phyloP scores from a whole-genome alignment of 257 asterid species.

The Solanum neorickii region DNA sequence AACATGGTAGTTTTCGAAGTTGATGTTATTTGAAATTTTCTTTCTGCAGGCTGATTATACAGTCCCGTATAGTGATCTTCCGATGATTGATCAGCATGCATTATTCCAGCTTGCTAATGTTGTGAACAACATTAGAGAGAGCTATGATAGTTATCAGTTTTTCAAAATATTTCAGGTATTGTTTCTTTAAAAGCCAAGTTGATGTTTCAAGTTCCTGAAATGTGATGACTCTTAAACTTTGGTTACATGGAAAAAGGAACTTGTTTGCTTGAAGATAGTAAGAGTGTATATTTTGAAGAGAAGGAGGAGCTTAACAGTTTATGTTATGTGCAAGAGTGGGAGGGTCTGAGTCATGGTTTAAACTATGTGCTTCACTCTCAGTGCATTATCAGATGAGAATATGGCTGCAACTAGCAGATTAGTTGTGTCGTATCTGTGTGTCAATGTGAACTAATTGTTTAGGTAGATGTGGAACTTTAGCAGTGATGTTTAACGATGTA shows the following conservation, averaged over 20 bases:
- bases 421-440: neutral
- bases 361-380: neutral
- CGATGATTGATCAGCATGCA: constrained; percentile 80
- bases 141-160: constrained; percentile 86
- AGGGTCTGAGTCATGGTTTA: neutral
- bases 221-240: neutral
- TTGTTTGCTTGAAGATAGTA: neutral
- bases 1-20: neutral
- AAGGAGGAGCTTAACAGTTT: neutral
- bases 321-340: neutral
- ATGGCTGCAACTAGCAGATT: neutral
- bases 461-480: neutral
- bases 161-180: constrained; percentile 89
- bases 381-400: neutral
- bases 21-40: neutral
- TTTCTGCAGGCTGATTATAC: constrained; percentile 55
- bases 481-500: neutral
- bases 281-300: neutral
- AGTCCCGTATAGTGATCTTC: constrained; percentile 71
- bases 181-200: neutral
- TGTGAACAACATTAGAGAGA: constrained; percentile 63
- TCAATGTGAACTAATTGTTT: neutral
- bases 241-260: neutral
- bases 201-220: neutral
- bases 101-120: constrained; percentile 78